Conservation (phyloP, 2,329 filamentous ascomycete species). For the Clarireedia homoeocarpa region DNA sequence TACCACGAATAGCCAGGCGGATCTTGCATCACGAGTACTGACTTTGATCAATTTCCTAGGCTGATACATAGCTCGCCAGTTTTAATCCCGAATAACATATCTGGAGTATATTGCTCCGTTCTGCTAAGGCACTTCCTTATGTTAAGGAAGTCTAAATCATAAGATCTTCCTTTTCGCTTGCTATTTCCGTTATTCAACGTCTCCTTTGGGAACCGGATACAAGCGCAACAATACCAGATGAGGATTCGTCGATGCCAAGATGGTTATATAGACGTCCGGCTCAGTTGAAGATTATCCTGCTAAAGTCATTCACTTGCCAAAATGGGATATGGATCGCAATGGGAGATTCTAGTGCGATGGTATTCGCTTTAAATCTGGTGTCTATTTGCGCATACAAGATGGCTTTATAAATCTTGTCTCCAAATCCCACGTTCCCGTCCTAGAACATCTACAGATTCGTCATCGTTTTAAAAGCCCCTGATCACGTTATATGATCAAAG, state of each 20-base stretch:
- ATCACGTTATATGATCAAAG: neutral
- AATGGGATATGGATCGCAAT: neutral
- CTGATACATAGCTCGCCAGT: neutral
- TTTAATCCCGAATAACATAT: neutral
- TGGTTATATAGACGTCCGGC: neutral
- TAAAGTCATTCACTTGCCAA: neutral
- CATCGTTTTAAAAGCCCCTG: no score
- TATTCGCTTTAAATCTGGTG: neutral
- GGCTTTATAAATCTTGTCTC: no score
- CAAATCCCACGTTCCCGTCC: no score
- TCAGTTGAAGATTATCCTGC: neutral
- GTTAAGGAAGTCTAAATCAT: neutral
- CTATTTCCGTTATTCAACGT: neutral
- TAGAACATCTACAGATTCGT: neutral
- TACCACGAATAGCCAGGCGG: slow-evolving; percentile 4
- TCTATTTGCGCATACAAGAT: no score
- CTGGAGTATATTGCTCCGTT: neutral
- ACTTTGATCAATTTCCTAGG: neutral
- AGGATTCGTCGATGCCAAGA: neutral
- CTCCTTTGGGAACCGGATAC: neutral
- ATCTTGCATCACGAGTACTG: neutral
- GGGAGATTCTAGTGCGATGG: neutral
- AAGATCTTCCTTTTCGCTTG: neutral
- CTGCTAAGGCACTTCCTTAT: neutral
- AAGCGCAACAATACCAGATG: neutral